Percentiles rank a stretch among this genome's conserved stretches.
Conservation (phyloP, 2,329 filamentous ascomycete species). For the Phaeoacremonium minimum region DNA sequence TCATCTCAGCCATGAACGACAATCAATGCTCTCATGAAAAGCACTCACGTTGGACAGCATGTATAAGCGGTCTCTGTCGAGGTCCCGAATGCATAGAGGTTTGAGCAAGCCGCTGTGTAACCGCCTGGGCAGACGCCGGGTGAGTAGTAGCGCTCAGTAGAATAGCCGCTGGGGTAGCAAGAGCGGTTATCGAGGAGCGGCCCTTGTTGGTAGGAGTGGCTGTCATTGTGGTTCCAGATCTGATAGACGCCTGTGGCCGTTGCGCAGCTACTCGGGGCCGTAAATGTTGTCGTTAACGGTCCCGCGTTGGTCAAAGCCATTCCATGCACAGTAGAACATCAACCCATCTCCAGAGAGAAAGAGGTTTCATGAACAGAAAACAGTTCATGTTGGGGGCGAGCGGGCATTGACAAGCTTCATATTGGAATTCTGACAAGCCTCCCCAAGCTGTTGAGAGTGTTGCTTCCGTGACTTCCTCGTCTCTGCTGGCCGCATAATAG, state of each 20-base stretch:
- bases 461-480: too few relatives aligned
- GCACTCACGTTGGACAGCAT: slow-evolving; percentile 19
- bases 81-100: slow-evolving; percentile 8
- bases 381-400: too few relatives aligned
- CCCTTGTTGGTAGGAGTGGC: slow-evolving; percentile 17
- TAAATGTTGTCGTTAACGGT: slow-evolving; percentile 20
- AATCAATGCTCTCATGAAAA: neutral
- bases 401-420: too few relatives aligned
- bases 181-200: slow-evolving; percentile 15
- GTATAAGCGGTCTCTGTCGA: slow-evolving; percentile 18
- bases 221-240: slow-evolving; percentile 9
- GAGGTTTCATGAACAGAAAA: too few relatives aligned
- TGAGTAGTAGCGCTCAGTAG: slow-evolving; percentile 18
- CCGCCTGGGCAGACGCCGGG: slow-evolving; percentile 18
- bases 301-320: slow-evolving; percentile 15
- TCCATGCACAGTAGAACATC: too few relatives aligned
- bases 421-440: too few relatives aligned
- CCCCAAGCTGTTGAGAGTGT: too few relatives aligned
- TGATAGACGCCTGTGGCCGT: slow-evolving; percentile 18
- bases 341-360: too few relatives aligned
- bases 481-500: too few relatives aligned
- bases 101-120: slow-evolving; percentile 20
- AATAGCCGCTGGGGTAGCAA: slow-evolving; percentile 18
- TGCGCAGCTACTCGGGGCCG: slow-evolving; percentile 17
- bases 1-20: neutral